Base-by-base conservation (phyloP, 78 protist species). In the Cavenderia fasciculata region DNA sequence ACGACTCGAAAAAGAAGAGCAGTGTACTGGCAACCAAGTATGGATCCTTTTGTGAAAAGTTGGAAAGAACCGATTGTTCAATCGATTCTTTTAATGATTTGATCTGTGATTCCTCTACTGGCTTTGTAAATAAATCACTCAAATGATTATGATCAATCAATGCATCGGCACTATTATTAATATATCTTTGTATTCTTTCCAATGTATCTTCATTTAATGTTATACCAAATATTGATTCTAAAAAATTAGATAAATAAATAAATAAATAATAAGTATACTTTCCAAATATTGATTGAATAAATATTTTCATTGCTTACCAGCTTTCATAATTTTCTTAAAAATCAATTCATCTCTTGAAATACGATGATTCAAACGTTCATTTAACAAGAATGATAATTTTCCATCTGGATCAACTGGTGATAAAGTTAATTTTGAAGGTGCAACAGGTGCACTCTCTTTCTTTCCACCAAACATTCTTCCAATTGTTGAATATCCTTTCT, bases 381-480 rank as follows among this genome's bases (percentile, higher is more conserved):
- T 41, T 21, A 78, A 38, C 7, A 62, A 25, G 33, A 76, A 31
- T n/a, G 66, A 56, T 31, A 52, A 59, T 51, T 74, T 62, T 38
- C 33, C 36, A 41, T 57, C 63, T 1, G 51, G 51, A 38, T 40
- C 38, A 8, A 63, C 6, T 38, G 47, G 19, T n/a, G n/a, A n/a
- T n/a, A 76, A 31, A n/a, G 66, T 43, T 31, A 52, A 59, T 51
- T 74, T 62, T 38, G 25, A 36, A 41, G n/a, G 41, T 1, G 51
- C 72, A 38, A n/a, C 38, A 8, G 38, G 11, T 38, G 47, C 10
- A 43, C 38, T 63, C 19, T 63, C 63, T 65, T 65, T 51, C 65
- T 57, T 40, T 51, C 65, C 65, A 12, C 75, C 70, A 46, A 69
- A 78, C 87, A 78, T 78, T 63, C 87, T 62, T 34, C 87, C 87